These are phyloP conservation scores for Sicyos baderoa DNA, from an alignment of 306 rosid genomes.

Conservation along the genomic window DNA sequence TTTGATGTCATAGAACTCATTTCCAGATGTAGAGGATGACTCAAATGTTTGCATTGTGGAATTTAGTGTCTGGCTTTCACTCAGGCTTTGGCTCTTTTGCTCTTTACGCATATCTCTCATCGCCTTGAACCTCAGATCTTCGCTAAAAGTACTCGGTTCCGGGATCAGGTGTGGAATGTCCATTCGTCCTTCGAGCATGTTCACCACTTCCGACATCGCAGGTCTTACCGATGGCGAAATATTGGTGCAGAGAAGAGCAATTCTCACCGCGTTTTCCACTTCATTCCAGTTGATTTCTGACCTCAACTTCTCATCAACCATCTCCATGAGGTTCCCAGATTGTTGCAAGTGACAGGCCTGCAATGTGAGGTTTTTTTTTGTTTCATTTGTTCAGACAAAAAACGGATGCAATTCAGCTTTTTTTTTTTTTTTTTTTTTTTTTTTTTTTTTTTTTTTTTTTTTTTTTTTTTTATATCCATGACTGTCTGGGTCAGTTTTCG, in stretches of 20 bases:
- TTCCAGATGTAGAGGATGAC: constrained; percentile 31
- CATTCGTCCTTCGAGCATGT: constrained; percentile 51
- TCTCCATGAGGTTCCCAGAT: constrained; percentile 34
- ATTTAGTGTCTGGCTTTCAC: constrained; percentile 32
- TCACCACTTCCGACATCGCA: constrained; percentile 61
- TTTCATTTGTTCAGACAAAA: neutral
- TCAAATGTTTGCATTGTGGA: constrained; percentile 30
- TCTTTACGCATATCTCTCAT: constrained; percentile 49
- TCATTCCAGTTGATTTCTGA: constrained; percentile 29
- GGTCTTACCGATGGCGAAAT: constrained; percentile 55
- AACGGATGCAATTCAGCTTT: neutral
- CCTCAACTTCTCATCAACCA: constrained; percentile 53
- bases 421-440: too few relatives aligned
- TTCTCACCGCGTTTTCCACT: constrained; percentile 47
- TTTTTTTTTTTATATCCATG: too few relatives aligned
- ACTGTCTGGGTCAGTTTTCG: too few relatives aligned
- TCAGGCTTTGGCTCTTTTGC: constrained; percentile 27
- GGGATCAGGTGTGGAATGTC: constrained; percentile 39
- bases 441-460: too few relatives aligned
- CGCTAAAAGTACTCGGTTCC: constrained; percentile 31
- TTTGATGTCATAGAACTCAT: constrained; percentile 24
- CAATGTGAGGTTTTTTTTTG: constrained; percentile 14
- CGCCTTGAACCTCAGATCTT: constrained; percentile 66
- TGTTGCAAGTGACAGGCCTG: constrained; percentile 59
- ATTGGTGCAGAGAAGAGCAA: constrained; percentile 55